phyloP scores from a whole-genome alignment of 495 filamentous ascomycete species.

The Penicillium macrosclerotiorum region DNA sequence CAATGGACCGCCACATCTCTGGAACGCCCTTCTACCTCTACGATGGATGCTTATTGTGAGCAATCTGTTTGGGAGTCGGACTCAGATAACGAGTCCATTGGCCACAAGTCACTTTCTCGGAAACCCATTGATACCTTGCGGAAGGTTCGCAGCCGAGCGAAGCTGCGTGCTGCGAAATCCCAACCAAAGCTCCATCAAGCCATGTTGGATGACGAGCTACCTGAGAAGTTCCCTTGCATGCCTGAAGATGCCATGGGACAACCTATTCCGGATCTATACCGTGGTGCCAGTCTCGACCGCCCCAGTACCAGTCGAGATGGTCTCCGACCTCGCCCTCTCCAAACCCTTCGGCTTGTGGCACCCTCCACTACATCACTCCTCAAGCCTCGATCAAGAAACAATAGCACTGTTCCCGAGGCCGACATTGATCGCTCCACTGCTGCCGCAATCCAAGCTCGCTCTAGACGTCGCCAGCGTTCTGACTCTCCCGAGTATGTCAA shows the following conservation, averaged over 20 bases:
- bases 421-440: slow-evolving; percentile 40
- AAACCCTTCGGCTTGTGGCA: slow-evolving; percentile 39
- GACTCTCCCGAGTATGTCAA: slow-evolving; percentile 25
- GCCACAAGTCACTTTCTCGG: slow-evolving; percentile 38
- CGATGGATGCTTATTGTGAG: slow-evolving; percentile 40
- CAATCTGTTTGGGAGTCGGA: slow-evolving; percentile 51
- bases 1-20: slow-evolving; percentile 38
- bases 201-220: slow-evolving; percentile 17
- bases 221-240: slow-evolving; percentile 37
- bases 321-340: slow-evolving; percentile 25
- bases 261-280: slow-evolving; percentile 8
- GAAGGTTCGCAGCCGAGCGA: slow-evolving; percentile 47
- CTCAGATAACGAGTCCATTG: slow-evolving; percentile 39
- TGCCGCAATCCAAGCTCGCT: slow-evolving; percentile 40
- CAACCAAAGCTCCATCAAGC: slow-evolving; percentile 35
- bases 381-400: slow-evolving; percentile 27
- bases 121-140: slow-evolving; percentile 45
- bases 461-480: slow-evolving; percentile 35
- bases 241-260: slow-evolving; percentile 22
- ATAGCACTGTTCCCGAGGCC: slow-evolving; percentile 25
- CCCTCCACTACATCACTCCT: slow-evolving; percentile 41
- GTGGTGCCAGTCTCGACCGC: slow-evolving; percentile 21
- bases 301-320: slow-evolving; percentile 30
- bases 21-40: slow-evolving; percentile 43
- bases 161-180: slow-evolving; percentile 45